Base-by-base conservation (phyloP, 2,329 filamentous ascomycete species). In the Fusarium oligoseptatum region DNA sequence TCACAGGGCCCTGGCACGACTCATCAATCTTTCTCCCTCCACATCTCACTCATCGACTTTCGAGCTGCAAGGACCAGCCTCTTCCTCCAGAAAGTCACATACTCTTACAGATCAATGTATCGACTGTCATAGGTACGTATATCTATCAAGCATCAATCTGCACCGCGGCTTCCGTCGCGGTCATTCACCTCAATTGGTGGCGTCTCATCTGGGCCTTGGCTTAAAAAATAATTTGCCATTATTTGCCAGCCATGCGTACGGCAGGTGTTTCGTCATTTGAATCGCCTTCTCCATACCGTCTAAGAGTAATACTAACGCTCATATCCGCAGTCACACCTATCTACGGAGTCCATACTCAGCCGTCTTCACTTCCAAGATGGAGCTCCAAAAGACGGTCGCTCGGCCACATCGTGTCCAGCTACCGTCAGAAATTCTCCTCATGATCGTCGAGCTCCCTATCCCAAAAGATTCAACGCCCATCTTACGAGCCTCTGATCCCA, bases 391-490 rank as follows among this genome's bases (percentile, higher is more conserved):
- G 2, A 34, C 17, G 0, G 2, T 32, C 22, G 37, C 45, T 4
- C 14, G 52, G 10, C 27, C 50, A 34, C 32, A 20, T n/a, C 27
- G 11, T 14, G 50, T 32, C 17, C 27, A 12, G 6, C 27, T 70
- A 14, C 70, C 73, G 3, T 4, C 36, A 2, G 76, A 77, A 17
- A 3, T 77, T 8, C 15, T 77, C 1, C 2, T 77, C 2, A 27
- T 69, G 9, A 63, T 77, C 3, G 10, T 76, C 3, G 70, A 75
- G 22, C 29, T 55, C 2, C 6, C 77, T 0, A 24, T 62, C 2
- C 34, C 63, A 11, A 17, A 29, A 1, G 20, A 58, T 6, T 14
- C 17, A 2, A 34, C 10, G 0, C 56, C 50, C 1, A 74, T 77
- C 20, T 32, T 76, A 1, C 48, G 67, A 2, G 32, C 75, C 10